Evolutionary conservation across 257 asterid genomes (phyloP).

Genomic region (Oldenlandia corymbosa): DNA sequence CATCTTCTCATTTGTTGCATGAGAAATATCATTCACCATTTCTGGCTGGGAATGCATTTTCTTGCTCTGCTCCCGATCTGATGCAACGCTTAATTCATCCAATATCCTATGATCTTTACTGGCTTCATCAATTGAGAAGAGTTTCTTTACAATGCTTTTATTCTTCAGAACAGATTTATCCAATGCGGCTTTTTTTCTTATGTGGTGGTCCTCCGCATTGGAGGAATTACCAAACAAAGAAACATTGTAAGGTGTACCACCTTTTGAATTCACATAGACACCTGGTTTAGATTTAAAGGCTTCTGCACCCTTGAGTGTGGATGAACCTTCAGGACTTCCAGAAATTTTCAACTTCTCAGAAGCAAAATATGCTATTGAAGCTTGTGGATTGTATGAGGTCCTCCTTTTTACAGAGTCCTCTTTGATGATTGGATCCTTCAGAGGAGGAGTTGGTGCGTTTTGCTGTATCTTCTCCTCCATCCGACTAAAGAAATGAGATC

Average conservation of each 20-base stretch:
- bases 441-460: slow-evolving; percentile 20
- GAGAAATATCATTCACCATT: not conserved
- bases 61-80: not conserved
- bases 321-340: slow-evolving; percentile 1
- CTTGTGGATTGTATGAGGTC: slow-evolving; percentile 46
- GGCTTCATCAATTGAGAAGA: slow-evolving; percentile 32
- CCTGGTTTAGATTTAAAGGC: not conserved
- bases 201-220: slow-evolving; percentile 9
- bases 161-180: slow-evolving; percentile 18
- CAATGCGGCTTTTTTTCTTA: slow-evolving; percentile 21
- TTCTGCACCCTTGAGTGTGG: slow-evolving; percentile 8
- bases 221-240: slow-evolving; percentile 15
- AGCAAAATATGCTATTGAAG: slow-evolving; percentile 74
- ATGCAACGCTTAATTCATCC: slow-evolving; percentile 16
- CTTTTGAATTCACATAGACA: not conserved
- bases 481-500: slow-evolving; percentile 12
- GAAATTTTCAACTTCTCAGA: slow-evolving; percentile 32
- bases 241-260: slow-evolving; percentile 22
- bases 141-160: slow-evolving; percentile 21
- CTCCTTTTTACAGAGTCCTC: slow-evolving; percentile 25
- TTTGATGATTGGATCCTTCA: no score
- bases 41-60: slow-evolving; percentile 2
- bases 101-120: slow-evolving; percentile 18
- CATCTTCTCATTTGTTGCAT: slow-evolving; percentile 11
- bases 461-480: slow-evolving; percentile 14